Percentiles rank a stretch among this genome's conserved stretches.
phyloP scores from a whole-genome alignment of 805 yeast genomes.

The Saccharomycopsis selenospora region DNA sequence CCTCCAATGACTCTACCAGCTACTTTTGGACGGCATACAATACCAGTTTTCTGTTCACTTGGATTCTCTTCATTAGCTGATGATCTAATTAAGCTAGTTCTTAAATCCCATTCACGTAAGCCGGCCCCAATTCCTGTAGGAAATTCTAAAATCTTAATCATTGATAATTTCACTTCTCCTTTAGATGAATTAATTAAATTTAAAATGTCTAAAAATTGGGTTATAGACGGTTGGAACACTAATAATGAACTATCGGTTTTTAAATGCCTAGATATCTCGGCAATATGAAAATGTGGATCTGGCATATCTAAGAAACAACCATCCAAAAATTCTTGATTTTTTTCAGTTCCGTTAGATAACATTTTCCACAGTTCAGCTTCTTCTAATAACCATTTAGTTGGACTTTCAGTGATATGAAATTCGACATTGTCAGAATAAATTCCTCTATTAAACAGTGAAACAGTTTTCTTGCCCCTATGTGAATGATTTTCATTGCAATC shows the following conservation, averaged over 20 bases:
- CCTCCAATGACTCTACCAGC: constrained; percentile 43
- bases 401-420: constrained; percentile 37
- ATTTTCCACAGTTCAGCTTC: constrained; percentile 26
- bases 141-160: constrained; percentile 36
- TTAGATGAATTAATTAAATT: constrained; percentile 26
- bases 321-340: constrained; percentile 28
- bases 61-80: neutral
- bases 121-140: constrained; percentile 46
- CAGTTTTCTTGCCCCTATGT: constrained; percentile 34
- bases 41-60: constrained; percentile 31
- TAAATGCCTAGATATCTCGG: constrained; percentile 29
- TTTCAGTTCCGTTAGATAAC: neutral
- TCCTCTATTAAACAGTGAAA: constrained; percentile 36
- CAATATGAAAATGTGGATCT: constrained; percentile 32
- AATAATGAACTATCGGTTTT: constrained; percentile 37
- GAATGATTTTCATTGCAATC: constrained; percentile 37
- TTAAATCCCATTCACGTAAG: constrained; percentile 44
- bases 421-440: constrained; percentile 39
- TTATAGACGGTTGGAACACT: constrained; percentile 42
- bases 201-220: constrained; percentile 39
- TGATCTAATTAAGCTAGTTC: constrained; percentile 29
- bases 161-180: constrained; percentile 30
- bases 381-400: constrained; percentile 33
- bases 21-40: constrained; percentile 45
- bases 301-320: constrained; percentile 46